These are phyloP conservation scores for Pouteria glomerata DNA, from an alignment of 148 eudicot species.

Conservation along the genomic window DNA sequence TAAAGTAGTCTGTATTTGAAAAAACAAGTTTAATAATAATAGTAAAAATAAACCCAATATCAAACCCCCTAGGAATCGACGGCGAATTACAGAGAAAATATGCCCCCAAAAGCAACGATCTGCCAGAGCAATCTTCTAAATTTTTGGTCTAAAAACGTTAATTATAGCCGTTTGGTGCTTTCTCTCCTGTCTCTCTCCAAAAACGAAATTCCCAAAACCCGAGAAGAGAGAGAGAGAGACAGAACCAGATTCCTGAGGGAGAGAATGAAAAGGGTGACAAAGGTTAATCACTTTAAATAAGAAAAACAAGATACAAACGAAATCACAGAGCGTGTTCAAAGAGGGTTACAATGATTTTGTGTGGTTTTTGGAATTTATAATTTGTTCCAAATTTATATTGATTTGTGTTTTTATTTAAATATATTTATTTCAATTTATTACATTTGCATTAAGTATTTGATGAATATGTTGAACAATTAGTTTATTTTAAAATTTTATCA, in stretches of 20 bases:
- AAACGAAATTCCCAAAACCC: background rate
- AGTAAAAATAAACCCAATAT: background rate
- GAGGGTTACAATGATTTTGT: too few species aligned
- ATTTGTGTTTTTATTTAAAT: too few species aligned
- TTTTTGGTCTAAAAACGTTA: conserved; percentile 3
- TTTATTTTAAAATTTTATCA: too few species aligned
- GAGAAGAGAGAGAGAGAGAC: conserved; percentile 7
- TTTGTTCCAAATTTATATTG: too few species aligned
- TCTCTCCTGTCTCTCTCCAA: conserved; percentile 15
- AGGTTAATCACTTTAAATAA: background rate
- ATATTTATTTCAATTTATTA: too few species aligned
- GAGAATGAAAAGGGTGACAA: background rate
- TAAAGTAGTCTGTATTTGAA: background rate
- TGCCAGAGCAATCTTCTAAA: background rate
- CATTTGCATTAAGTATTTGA: too few species aligned
- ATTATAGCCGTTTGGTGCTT: conserved; percentile 30
- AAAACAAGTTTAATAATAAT: background rate
- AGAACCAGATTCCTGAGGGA: background rate
- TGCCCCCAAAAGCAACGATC: background rate
- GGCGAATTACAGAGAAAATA: conserved; percentile 5
- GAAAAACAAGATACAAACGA: too few species aligned
- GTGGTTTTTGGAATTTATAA: too few species aligned
- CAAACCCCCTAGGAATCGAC: conserved; percentile 2
- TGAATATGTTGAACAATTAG: too few species aligned
- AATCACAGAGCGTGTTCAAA: too few species aligned